phyloP scores from a whole-genome alignment of 2,329 filamentous ascomycete species.

The Neonectria neomacrospora region DNA sequence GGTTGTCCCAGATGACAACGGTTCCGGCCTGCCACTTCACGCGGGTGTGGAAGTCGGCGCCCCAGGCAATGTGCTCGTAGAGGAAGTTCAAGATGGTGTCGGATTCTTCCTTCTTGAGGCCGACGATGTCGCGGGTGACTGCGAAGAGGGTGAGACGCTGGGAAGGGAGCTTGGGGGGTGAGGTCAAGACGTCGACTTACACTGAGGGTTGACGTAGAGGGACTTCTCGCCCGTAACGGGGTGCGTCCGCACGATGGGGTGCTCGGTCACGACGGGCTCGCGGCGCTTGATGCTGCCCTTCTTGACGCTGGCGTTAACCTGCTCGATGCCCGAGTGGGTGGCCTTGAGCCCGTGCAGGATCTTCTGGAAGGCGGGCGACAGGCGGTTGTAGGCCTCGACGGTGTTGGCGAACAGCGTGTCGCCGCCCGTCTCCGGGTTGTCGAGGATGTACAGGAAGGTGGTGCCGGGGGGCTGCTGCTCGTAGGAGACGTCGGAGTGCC shows the following conservation, averaged over 20 bases:
- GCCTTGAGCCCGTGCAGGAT: slow-evolving; percentile 83
- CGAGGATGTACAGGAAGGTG: slow-evolving; percentile 89
- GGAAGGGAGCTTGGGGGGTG: too few relatives aligned
- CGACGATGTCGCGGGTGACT: slow-evolving; percentile 85
- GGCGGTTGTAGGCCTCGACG: slow-evolving; percentile 81
- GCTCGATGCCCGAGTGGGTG: slow-evolving; percentile 84
- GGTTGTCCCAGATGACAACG: slow-evolving; percentile 89
- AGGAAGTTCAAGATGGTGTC: slow-evolving; percentile 80
- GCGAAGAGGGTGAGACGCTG: background rate
- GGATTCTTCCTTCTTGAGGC: slow-evolving; percentile 87
- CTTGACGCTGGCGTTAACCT: slow-evolving; percentile 75
- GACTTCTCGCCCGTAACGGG: slow-evolving; percentile 87
- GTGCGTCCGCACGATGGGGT: slow-evolving; percentile 84
- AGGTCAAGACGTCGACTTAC: slow-evolving; percentile 57
- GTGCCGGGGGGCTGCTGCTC: slow-evolving; percentile 90
- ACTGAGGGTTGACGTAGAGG: slow-evolving; percentile 84
- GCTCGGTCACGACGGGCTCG: slow-evolving; percentile 78
- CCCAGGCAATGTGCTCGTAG: slow-evolving; percentile 63
- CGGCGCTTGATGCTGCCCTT: slow-evolving; percentile 77
- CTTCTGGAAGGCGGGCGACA: slow-evolving; percentile 83
- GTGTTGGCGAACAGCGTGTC: slow-evolving; percentile 87
- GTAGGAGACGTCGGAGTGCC: slow-evolving; percentile 91
- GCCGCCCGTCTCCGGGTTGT: slow-evolving; percentile 81
- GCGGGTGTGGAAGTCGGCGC: slow-evolving; percentile 75
- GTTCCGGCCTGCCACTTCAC: slow-evolving; percentile 84